Evolutionary conservation across 108 stramenopile species (phyloP).

Genomic region (Mediolabrus comicus): DNA sequence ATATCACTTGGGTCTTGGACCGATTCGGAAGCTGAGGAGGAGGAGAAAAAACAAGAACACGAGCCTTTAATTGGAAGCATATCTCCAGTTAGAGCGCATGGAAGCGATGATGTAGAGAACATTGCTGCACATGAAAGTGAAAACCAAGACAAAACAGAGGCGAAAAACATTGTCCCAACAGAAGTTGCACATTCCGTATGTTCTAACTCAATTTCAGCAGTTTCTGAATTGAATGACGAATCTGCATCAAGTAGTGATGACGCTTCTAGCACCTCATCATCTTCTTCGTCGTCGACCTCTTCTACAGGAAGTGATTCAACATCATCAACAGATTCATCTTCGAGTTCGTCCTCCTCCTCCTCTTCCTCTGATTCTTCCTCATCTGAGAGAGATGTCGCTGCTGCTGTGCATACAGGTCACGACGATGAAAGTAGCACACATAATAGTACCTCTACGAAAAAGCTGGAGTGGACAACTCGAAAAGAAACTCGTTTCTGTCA

Average conservation of each 20-base stretch:
- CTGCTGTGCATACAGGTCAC: background rate
- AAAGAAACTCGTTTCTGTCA: constrained; percentile 42
- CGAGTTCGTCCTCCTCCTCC: constrained; percentile 4
- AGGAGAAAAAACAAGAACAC: constrained; percentile 6
- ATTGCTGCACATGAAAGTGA: background rate
- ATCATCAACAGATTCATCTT: constrained; percentile 9
- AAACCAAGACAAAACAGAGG: background rate
- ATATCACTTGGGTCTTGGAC: constrained; percentile 41
- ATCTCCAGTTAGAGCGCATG: background rate
- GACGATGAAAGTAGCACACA: background rate
- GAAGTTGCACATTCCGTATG: background rate
- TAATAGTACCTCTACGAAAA: background rate
- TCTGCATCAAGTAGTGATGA: background rate
- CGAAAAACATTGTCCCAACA: background rate
- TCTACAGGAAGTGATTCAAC: constrained; percentile 9
- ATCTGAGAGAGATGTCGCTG: constrained; percentile 3
- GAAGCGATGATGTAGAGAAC: background rate
- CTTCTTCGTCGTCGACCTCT: constrained; percentile 8
- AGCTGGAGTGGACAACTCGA: constrained; percentile 28
- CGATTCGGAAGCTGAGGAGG: constrained; percentile 15
- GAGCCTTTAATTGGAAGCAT: background rate
- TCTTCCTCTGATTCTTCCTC: constrained; percentile 8
- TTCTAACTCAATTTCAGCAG: background rate
- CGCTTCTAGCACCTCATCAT: background rate
- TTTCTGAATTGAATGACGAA: background rate